Base-by-base conservation (phyloP, 108 stramenopile genomes). In the Parmales sp. region DNA sequence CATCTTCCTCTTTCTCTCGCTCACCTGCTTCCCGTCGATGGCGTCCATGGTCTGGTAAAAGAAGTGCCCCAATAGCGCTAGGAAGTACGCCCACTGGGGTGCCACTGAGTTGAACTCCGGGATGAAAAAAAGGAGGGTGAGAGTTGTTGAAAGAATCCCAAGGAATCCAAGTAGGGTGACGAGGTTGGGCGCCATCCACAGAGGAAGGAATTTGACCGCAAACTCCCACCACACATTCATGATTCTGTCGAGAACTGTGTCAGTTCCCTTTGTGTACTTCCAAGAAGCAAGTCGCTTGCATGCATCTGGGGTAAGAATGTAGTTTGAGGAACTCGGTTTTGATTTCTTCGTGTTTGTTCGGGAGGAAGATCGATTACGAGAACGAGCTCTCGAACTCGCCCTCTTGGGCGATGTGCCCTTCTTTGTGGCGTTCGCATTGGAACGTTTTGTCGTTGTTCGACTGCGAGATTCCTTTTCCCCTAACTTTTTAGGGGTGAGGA, bases 21-120 rank as follows among this genome's bases (percentile, higher is more conserved):
- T n/a, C n/a, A n/a, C 83, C 46, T 84, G 83, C 72, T 97, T 98
- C 26, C 98, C 98, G 76, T 98, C 98, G 83, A 98, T 95, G 54
- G 93, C 94, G 81, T 98, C 98, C 50, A 98, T 71, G 6, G 54
- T 60, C 54, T 19, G 13, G 31, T 60, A 60, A 23, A 29, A 1
- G 26, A 60, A 60, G 26, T 60, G 54, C 75, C 13, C 81, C 72
- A 54, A 79, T 63, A 26, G 74, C 69, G 65, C 86, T n/a, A 85
- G 39, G 36, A 77, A 20, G 0, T 81, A 60, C 37, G 83, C 70
- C 89, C 85, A 88, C 51, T 68, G 46, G 0, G 91, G 91, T 7
- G 88, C 70, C 22, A 64, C 51, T 18, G 31, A 63, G 39, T 80
- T 77, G 49, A 85, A 68, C 3, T 26, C 67, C 16, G 80, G 80